phyloP scores from a whole-genome alignment of 345 rosid species.

The Balakata baccata region DNA sequence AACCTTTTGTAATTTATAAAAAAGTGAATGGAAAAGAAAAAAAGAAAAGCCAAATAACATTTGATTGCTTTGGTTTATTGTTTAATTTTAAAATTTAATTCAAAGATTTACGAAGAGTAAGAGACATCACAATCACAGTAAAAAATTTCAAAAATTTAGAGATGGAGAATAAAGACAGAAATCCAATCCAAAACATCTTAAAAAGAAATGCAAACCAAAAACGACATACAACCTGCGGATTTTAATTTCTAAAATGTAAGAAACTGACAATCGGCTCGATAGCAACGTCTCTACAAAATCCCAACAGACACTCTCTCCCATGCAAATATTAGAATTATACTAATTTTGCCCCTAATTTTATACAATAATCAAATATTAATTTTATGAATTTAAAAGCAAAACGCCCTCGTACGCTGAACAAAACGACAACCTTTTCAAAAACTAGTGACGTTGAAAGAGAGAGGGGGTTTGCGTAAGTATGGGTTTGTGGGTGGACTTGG shows the following conservation, averaged over 20 bases:
- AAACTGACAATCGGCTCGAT: slow-evolving; percentile 9
- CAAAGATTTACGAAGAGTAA: background rate
- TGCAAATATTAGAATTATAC: background rate
- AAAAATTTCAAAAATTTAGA: slow-evolving; percentile 3
- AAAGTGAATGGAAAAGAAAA: too few relatives aligned
- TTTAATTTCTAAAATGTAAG: slow-evolving; percentile 4
- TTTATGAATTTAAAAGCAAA: background rate
- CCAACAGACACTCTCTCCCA: slow-evolving; percentile 1
- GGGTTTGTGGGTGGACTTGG: too few relatives aligned
- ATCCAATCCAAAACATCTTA: background rate
- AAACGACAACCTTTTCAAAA: slow-evolving; percentile 1
- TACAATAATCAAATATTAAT: too few relatives aligned
- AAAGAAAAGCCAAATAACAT: too few relatives aligned
- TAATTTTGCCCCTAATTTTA: too few relatives aligned
- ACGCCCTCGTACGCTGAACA: background rate
- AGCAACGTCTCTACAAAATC: slow-evolving; percentile 6
- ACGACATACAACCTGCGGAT: slow-evolving; percentile 2
- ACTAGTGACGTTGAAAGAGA: background rate
- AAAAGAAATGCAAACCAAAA: background rate
- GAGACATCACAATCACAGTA: slow-evolving; percentile 1
- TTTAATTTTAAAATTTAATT: too few relatives aligned
- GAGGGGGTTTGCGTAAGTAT: too few relatives aligned
- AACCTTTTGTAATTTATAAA: too few relatives aligned
- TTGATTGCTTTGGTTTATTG: too few relatives aligned
- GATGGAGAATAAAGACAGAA: background rate